Base-by-base conservation (phyloP, 169 alveolate species). In the Cryptosporidium canis region DNA sequence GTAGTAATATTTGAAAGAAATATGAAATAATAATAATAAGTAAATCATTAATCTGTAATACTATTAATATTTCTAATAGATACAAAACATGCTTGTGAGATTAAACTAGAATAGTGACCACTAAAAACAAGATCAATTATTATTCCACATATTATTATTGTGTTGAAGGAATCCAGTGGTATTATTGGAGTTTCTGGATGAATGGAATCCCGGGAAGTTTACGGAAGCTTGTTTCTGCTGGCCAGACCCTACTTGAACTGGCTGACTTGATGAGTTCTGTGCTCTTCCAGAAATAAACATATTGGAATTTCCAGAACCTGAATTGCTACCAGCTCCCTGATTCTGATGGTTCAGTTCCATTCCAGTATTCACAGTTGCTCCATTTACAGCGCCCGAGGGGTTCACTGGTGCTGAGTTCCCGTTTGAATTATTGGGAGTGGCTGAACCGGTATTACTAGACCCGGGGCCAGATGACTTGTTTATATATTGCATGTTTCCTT, bases 101-200 rank as follows among this genome's bases (percentile, higher is more conserved):
- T 3, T 51, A 51, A 21, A 7, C 24, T 12, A 7, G 37, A 18
- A 51, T n/a, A n/a, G n/a, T n/a, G n/a, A n/a, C n/a, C n/a, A n/a
- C n/a, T 45, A 61, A 61, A 18, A 18, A 56, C 24, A 7, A 33
- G 3, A 5, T 33, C 58, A 58, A 56, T 35, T 56, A 61, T 77
- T 77, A 31, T 77, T 77, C 87, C 87, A 77, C 87, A 77, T 61
- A 43, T 55, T 55, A 16, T 77, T 77, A 33, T 63, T 55, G 24
- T 77, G 71, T 56, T 55, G 87, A 0, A 77, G 71, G 55, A 77
- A 77, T 2, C 84, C 67, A 70, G 64, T n/a, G 39, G 47, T 70
- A 24, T 44, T 44, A 24, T 58, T 35, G 16, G 87, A n/a, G n/a
- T n/a, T 61, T 61, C 87, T 56, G 12, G 70, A 58, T 0, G 87